Evolutionary conservation across 176 grass and related monocot genomes (phyloP).

Genomic region (Oryza longistaminata): DNA sequence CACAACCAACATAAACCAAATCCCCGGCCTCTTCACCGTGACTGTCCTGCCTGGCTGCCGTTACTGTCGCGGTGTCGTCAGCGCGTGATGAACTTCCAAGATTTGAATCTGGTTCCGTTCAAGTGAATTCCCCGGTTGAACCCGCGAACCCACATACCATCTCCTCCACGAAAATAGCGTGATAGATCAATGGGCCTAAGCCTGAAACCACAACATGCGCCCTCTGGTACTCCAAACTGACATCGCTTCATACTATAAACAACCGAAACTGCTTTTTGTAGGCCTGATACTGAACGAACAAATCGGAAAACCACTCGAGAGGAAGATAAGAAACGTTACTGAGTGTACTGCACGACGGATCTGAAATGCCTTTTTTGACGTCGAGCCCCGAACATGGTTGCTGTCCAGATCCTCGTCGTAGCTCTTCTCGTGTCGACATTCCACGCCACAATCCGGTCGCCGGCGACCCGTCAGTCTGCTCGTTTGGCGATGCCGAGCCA

Average conservation of each 20-base stretch:
- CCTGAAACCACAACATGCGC: too few relatives aligned
- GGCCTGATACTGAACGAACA: neutral
- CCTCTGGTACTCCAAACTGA: too few relatives aligned
- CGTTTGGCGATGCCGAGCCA: conserved; percentile 45
- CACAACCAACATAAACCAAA: neutral
- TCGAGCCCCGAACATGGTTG: conserved; percentile 58
- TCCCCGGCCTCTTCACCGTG: neutral
- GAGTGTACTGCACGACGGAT: neutral
- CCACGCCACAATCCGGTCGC: conserved; percentile 45
- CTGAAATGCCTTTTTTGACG: conserved; percentile 43
- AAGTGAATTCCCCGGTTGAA: conserved; percentile 32
- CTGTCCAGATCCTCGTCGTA: conserved; percentile 22
- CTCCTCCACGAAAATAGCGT: conserved; percentile 3
- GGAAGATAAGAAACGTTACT: conserved; percentile 36
- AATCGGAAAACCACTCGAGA: conserved; percentile 21
- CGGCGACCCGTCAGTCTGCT: conserved; percentile 16
- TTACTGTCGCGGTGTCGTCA: neutral
- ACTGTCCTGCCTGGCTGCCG: too few relatives aligned
- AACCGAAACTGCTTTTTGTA: conserved; percentile 10
- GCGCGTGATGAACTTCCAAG: conserved; percentile 41
- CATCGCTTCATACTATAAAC: too few relatives aligned
- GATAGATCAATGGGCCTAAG: neutral
- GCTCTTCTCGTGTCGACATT: conserved; percentile 65
- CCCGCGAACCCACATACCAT: conserved; percentile 32
- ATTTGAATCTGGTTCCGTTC: conserved; percentile 26